Conservation (phyloP, 768 basidiomycete species). For the Pleurotus pulmonarius region DNA sequence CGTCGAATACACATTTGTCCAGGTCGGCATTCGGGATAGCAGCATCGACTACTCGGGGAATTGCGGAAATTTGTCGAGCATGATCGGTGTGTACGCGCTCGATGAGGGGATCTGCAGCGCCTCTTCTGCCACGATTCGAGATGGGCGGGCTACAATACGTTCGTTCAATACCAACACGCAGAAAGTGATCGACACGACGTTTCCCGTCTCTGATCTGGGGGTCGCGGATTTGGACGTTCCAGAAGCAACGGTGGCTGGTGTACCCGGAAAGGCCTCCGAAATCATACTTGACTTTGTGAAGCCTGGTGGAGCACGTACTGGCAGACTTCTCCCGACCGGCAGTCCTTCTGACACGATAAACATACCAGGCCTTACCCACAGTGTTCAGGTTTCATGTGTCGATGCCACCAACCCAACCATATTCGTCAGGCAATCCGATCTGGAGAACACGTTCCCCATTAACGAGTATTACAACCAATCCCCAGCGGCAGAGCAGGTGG, state of each 20-base stretch:
- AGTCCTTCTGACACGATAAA: conserved; percentile 41
- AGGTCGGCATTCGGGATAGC: conserved; percentile 56
- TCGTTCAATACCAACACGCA: conserved; percentile 72
- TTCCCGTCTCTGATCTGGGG: conserved; percentile 42
- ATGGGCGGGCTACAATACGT: conserved; percentile 40
- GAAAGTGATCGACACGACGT: conserved; percentile 66
- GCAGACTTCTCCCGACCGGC: conserved; percentile 64
- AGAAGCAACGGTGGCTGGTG: conserved; percentile 61
- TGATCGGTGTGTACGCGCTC: conserved; percentile 70
- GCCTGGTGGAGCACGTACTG: conserved; percentile 68
- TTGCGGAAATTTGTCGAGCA: conserved; percentile 71
- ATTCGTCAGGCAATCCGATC: conserved; percentile 46
- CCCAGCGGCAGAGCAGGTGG: conserved; percentile 16
- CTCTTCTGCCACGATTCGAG: conserved; percentile 12
- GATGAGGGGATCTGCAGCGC: conserved; percentile 54
- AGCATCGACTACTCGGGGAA: conserved; percentile 68
- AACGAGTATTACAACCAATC: conserved; percentile 31
- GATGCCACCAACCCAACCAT: conserved; percentile 78
- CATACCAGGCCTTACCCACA: conserved; percentile 16
- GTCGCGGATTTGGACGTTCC: conserved; percentile 43
- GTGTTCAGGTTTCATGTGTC: conserved; percentile 49
- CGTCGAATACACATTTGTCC: conserved; percentile 70
- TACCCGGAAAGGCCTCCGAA: conserved; percentile 59
- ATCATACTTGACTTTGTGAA: conserved; percentile 65
- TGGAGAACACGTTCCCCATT: conserved; percentile 35